Base-by-base conservation (phyloP, 2,329 filamentous ascomycete species). In the Colletotrichum sp. region DNA sequence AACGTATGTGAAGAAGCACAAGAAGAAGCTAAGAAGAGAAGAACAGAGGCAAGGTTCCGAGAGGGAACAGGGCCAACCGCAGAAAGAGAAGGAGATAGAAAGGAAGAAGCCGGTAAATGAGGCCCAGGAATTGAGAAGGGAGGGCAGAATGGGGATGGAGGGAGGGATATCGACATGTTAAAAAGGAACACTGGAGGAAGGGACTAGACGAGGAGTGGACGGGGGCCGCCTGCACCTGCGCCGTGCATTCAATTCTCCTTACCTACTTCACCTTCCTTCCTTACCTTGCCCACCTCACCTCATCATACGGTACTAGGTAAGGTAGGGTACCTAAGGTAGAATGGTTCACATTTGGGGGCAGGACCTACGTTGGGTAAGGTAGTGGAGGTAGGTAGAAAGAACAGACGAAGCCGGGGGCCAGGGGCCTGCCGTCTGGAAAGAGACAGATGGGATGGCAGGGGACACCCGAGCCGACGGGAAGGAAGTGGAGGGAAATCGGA, bases 81-180 rank as follows among this genome's bases (percentile, higher is more conserved):
- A 60, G 61, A n/a, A 30, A 25, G 48, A 39, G 44, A 57, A 27
- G 15, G 25, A 66, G 61, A 44, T 25, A 75, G 63, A 72, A 72
- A 32, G 55, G 68, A 75, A 72, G 68, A 72, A 68, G 57, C 73
- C 64, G 25, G 44, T 27, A 72, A 63, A 61, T 52, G 69, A 72
- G 63, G 55, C 69, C 15, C 32, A n/a, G 39, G 52, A 39, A 75
- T 63, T 34, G 69, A 57, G 27, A 59, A 72, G 69, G 63, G 63
- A 74, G 72, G 48, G 67, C 22, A 59, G 55, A 28, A 36, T 52
- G 39, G 55, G 19, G 39, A 55, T 65, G 39, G 52, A 67, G 44
- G 69, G 59, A 72, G 63, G 69, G 69, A 68, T 68, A 68, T 68
- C 67, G 57, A 28, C 28, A 36, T 75, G n/a, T 75, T 68, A 36